These are phyloP conservation scores for Pseudocercospora pini-densiflorae DNA, from an alignment of 2,329 filamentous ascomycete genomes.

Conservation along the genomic window DNA sequence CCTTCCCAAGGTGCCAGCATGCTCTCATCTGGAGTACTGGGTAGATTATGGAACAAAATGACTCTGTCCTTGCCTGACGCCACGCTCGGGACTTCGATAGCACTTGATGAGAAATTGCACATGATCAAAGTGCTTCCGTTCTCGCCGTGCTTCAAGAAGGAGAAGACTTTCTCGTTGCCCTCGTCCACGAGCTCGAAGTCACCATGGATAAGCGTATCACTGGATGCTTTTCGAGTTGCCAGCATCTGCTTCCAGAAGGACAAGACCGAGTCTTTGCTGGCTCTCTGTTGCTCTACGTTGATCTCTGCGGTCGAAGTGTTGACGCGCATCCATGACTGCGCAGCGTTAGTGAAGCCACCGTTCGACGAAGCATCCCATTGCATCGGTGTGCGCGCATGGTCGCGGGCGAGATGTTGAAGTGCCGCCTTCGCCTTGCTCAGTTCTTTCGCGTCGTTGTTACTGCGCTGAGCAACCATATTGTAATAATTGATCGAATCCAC, in stretches of 20 bases:
- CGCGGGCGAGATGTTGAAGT: conserved; percentile 20
- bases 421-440: neutral
- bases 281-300: conserved; percentile 47
- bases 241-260: conserved; percentile 59
- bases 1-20: conserved; percentile 20
- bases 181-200: conserved; percentile 27
- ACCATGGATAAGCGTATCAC: conserved; percentile 32
- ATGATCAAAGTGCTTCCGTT: conserved; percentile 9
- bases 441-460: neutral
- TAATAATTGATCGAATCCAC: conserved; percentile 63
- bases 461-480: conserved; percentile 44
- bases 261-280: conserved; percentile 56
- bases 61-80: neutral
- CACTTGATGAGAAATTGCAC: conserved; percentile 13
- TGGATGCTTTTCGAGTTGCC: conserved; percentile 26
- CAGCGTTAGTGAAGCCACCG: conserved; percentile 62
- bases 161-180: conserved; percentile 24
- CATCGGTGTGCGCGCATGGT: conserved; percentile 66
- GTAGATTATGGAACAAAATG: conserved; percentile 16
- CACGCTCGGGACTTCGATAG: conserved; percentile 1
- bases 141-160: conserved; percentile 17
- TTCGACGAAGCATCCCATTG: conserved; percentile 63
- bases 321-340: conserved; percentile 25
- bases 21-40: neutral
- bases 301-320: conserved; percentile 11